Conservation (phyloP, 139 green algal genomes). For the Eudorina sp. region DNA sequence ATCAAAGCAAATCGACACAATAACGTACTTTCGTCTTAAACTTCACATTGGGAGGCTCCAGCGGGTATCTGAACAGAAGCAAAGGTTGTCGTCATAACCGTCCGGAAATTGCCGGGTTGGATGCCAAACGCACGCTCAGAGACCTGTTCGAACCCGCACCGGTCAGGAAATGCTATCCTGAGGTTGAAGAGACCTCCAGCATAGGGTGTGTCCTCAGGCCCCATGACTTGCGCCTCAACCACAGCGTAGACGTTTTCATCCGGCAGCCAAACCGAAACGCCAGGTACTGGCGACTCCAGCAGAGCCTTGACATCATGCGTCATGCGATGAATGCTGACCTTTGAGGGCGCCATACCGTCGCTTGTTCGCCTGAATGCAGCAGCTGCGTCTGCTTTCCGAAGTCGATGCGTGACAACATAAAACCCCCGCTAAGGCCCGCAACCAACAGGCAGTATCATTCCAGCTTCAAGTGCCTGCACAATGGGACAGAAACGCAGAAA, state of each 20-base stretch:
- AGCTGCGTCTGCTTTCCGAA: too few species aligned
- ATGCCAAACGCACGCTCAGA: neutral
- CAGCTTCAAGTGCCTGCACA: too few species aligned
- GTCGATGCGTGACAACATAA: too few species aligned
- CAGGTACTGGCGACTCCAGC: neutral
- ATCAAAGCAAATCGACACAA: too few species aligned
- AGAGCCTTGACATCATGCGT: neutral
- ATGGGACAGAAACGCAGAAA: too few species aligned
- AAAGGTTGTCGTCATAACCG: neutral
- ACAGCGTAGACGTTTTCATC: neutral
- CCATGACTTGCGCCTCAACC: conserved; percentile 22
- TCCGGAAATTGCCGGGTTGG: neutral
- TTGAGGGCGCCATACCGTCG: neutral
- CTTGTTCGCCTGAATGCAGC: neutral
- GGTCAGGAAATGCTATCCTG: neutral
- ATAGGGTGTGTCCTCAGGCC: conserved; percentile 27
- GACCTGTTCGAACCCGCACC: neutral
- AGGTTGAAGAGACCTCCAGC: conserved; percentile 19
- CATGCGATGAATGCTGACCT: neutral
- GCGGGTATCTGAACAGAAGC: conserved; percentile 27
- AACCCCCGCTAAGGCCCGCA: too few species aligned
- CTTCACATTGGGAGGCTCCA: conserved; percentile 43
- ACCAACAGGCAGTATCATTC: too few species aligned
- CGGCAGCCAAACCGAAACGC: neutral
- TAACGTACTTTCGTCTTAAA: conserved; percentile 35